These are phyloP conservation scores for Blastocystis hominis DNA, from an alignment of 352 stramenopile genomes.

Conservation along the genomic window DNA sequence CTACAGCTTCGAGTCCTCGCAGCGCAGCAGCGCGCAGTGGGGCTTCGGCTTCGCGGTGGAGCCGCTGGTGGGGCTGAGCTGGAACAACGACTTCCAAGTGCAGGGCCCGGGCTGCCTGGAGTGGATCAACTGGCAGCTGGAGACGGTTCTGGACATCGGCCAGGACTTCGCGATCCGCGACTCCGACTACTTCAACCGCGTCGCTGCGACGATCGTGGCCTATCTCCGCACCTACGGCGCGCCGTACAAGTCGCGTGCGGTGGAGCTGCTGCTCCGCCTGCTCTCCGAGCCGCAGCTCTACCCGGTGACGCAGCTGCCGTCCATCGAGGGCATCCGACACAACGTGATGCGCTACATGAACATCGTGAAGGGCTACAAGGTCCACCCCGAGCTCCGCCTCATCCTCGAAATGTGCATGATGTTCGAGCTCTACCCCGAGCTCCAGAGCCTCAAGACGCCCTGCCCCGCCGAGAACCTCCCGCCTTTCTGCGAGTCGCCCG, in stretches of 20 bases:
- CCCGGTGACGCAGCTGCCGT: conserved; percentile 2
- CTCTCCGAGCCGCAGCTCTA: conserved; percentile 38
- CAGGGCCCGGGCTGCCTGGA: conserved; percentile 28
- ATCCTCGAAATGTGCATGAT: conserved; percentile 51
- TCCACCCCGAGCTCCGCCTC: conserved; percentile 13
- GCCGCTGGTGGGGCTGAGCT: conserved; percentile 22
- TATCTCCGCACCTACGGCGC: conserved; percentile 49
- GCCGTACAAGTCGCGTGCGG: conserved; percentile 52
- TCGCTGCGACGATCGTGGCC: conserved; percentile 11
- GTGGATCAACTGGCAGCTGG: conserved; percentile 53
- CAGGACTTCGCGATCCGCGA: background rate
- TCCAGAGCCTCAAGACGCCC: background rate
- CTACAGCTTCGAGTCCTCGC: conserved; percentile 41
- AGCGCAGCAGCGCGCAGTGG: conserved; percentile 2
- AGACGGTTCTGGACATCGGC: conserved; percentile 41
- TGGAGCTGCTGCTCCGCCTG: conserved; percentile 50
- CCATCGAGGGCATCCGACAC: background rate
- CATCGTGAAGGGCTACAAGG: background rate
- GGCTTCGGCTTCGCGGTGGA: conserved; percentile 47
- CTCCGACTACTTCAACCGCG: conserved; percentile 26
- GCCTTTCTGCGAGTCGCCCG: background rate
- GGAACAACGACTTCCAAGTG: conserved; percentile 47
- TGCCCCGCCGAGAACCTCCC: background rate
- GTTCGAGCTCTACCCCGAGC: conserved; percentile 37
- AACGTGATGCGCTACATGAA: background rate